Evolutionary conservation across 768 basidiomycete species (phyloP), one percentile per base, ranked within the genome.

Genomic region (Holtermannia corniformis): DNA sequence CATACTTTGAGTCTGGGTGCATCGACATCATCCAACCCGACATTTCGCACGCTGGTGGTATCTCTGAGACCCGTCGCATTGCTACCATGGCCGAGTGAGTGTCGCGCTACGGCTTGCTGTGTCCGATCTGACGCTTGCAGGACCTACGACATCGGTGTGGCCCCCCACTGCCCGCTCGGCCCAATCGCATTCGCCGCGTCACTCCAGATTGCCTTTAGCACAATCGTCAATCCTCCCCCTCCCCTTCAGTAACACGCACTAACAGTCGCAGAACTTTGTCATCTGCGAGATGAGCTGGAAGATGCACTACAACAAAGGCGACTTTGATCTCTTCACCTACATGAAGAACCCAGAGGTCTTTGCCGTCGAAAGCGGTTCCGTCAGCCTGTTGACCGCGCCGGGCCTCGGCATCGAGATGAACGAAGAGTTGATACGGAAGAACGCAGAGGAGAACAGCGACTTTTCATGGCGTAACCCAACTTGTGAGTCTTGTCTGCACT

Each of bases 11-110:
- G 42, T 14, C 14, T 14, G 75, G 82, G 13, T 80, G 79, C 3
- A 78, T 85, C 55, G 82, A 84, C 60, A 81, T 84, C 55, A 80
- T 79, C 0, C 84, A 85, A 64, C 83, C 83, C 14, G 83, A 84
- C 63, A 79, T 82, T 45, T 54, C 68, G 1, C 68, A 70, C 44
- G 49, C 58, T 10, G 64, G 82, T 22, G 80, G 81, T 3, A 83
- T 84, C 62, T 75, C 74, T 40, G 81, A 83, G 64, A 70, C 80
- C 4, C 76, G 79, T 41, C 76, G 79, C 41, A 80, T 84, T 20
- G 80, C 82, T 4, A 72, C 76, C 21, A 71, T 83, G 59, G 78
- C 79, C 1, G 81, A 84, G 47, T 47, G 14, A 32, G 48, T 49
- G n/a, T n/a, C n/a, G n/a, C n/a, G n/a, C n/a, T n/a, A n/a, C 13